Percentiles rank a stretch among this genome's conserved stretches.
Conservation (phyloP, 768 basidiomycete species). For the Thelephora aurantiotincta region DNA sequence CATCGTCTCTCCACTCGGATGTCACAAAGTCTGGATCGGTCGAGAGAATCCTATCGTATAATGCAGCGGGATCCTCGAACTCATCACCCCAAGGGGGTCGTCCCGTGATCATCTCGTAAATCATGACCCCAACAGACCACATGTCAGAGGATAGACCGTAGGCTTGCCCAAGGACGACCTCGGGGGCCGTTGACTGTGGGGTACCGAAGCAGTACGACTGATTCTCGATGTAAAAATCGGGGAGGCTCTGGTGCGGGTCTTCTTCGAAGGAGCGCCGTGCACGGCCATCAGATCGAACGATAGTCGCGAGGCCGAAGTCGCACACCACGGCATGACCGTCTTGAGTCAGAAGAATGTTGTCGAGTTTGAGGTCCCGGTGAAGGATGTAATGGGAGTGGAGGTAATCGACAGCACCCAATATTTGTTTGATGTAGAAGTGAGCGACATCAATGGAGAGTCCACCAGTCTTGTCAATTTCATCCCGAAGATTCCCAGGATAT, state of each 20-base stretch:
- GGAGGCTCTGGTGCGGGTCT: too few relatives aligned
- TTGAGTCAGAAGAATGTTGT: conserved; percentile 39
- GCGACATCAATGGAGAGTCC: neutral
- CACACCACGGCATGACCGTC: conserved; percentile 39
- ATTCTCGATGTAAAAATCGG: too few relatives aligned
- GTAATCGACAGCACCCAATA: conserved; percentile 13
- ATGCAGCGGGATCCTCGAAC: conserved; percentile 1
- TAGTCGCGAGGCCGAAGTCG: conserved; percentile 42
- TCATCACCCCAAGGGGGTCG: conserved; percentile 36
- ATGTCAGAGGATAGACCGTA: conserved; percentile 5
- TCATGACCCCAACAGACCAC: conserved; percentile 24
- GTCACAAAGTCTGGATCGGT: too few relatives aligned
- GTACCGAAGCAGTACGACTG: too few relatives aligned
- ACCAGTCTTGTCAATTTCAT: neutral
- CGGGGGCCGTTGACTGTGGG: too few relatives aligned
- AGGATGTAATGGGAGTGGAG: conserved; percentile 42
- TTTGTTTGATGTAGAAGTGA: neutral
- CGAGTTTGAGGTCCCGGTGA: conserved; percentile 43
- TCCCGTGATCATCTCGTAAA: conserved; percentile 33
- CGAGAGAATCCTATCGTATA: too few relatives aligned
- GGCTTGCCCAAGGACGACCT: too few relatives aligned
- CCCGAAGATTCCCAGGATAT: neutral
- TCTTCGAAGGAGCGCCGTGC: too few relatives aligned
- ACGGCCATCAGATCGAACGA: conserved; percentile 6
- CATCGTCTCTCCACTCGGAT: too few relatives aligned